Evolutionary conservation across 768 basidiomycete species (phyloP), one percentile per base, ranked within the genome.

Genomic region (Russula earlei): DNA sequence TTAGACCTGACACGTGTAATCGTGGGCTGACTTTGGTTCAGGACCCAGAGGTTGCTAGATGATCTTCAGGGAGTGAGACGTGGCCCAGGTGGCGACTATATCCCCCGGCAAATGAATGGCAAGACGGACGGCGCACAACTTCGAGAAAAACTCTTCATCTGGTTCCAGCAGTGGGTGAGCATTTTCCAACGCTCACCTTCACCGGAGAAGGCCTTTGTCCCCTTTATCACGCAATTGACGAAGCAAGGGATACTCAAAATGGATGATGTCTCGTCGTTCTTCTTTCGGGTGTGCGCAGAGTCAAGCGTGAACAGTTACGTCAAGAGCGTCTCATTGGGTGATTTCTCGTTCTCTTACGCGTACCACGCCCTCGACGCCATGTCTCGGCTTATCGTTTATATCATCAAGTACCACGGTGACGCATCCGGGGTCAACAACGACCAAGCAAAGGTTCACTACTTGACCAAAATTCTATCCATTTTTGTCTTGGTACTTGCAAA

Each of bases 371-470:
- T 98, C 64, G 96, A 99, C 69, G 93, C 96, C 1, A 83, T 97
- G 76, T 91, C 95, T 36, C 83, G 92, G 61, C 76, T 99, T 58
- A 91, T 99, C 62, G 88, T 91, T 34, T 92, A 96, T 70, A 94
- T 99, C 72, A 93, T 98, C 81, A 98, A 98, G 75, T 97, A 98
- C 69, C 95, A 98, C 63, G 96, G 94, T 11, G 96, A 99, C 72
- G 90, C 93, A 25, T 83, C 87, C 12, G 92, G 90, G 10, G 77
- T 90, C 56, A 90, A 93, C 70, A 91, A 91, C 64, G 93, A 95
- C 63, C 87, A 91, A 64, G 91, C 93, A 17, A 96, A 96, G 69
- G 90, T 94, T 12, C 90, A 95, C 68, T 98, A 97, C 72, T 75
- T 96, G 64, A 92, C 91, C 50, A 98, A 97, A 74, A 97, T 98